Conservation (phyloP, 768 basidiomycete genomes). For the Leccinum olivaceopallidum region DNA sequence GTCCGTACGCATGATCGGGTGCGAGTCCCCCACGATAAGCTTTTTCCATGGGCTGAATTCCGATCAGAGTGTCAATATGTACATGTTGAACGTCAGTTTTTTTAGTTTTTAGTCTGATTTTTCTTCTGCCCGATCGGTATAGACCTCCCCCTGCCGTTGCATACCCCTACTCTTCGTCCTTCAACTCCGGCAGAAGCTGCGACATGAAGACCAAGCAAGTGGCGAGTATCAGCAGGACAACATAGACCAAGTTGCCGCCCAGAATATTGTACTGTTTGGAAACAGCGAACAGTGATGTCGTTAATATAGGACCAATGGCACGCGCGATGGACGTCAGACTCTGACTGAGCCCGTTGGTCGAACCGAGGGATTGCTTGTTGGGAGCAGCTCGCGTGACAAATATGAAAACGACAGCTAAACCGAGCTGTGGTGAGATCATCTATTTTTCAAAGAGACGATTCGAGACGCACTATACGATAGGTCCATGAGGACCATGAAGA, state of each 20-base stretch:
- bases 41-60: background rate
- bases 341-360: constrained; percentile 58
- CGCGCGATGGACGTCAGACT: constrained; percentile 45
- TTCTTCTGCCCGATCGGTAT: too few relatives aligned
- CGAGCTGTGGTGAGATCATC: constrained; percentile 4
- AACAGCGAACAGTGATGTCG: constrained; percentile 54
- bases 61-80: background rate
- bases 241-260: constrained; percentile 53
- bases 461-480: constrained; percentile 41
- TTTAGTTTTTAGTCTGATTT: background rate
- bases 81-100: background rate
- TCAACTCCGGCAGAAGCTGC: constrained; percentile 23
- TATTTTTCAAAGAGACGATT: background rate
- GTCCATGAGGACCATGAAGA: constrained; percentile 37
- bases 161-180: constrained; percentile 10
- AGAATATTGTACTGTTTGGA: constrained; percentile 50
- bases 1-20: background rate
- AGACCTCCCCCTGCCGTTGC: background rate
- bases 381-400: constrained; percentile 55
- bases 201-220: constrained; percentile 26
- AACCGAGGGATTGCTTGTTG: constrained; percentile 51
- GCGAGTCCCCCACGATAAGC: background rate
- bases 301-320: constrained; percentile 48
- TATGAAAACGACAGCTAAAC: constrained; percentile 49
- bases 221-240: constrained; percentile 37